phyloP scores from a whole-genome alignment of 2,329 filamentous ascomycete species.

The Helminthosporium solani region DNA sequence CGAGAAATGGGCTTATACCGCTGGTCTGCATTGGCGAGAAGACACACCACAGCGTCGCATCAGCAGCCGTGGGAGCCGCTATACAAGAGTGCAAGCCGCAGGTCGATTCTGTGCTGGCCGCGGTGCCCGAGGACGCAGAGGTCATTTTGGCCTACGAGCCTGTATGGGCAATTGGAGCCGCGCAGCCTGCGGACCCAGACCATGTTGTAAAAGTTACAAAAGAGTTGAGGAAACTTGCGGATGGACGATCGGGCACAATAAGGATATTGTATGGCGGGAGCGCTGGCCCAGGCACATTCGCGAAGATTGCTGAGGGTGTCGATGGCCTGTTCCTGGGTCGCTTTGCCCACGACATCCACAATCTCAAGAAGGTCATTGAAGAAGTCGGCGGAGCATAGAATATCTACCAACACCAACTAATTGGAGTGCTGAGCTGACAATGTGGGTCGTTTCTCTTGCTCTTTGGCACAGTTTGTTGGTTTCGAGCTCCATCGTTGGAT shows the following conservation, averaged over 20 bases:
- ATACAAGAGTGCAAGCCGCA: constrained; percentile 67
- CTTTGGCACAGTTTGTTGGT: neutral
- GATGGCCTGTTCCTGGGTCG: constrained; percentile 81
- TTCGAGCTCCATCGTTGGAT: neutral
- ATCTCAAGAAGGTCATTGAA: constrained; percentile 68
- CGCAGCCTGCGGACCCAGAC: constrained; percentile 67
- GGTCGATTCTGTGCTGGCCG: constrained; percentile 62
- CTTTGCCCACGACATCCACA: constrained; percentile 75
- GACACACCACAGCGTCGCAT: constrained; percentile 48
- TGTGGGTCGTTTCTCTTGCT: neutral
- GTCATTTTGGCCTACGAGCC: constrained; percentile 83
- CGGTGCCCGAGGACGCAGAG: constrained; percentile 62
- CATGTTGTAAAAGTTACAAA: constrained; percentile 72
- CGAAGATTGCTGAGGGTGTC: constrained; percentile 64
- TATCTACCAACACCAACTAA: neutral
- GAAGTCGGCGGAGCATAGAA: constrained; percentile 60
- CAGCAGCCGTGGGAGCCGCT: constrained; percentile 57
- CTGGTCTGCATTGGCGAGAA: constrained; percentile 80
- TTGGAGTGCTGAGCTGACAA: neutral
- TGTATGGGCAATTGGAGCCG: constrained; percentile 82
- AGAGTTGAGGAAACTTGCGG: constrained; percentile 60
- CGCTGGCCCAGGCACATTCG: constrained; percentile 76
- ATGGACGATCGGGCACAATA: constrained; percentile 56
- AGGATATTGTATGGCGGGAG: constrained; percentile 81
- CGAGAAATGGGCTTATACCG: constrained; percentile 69